Base-by-base conservation (phyloP, 345 rosid genomes). In the Citrus inodora region DNA sequence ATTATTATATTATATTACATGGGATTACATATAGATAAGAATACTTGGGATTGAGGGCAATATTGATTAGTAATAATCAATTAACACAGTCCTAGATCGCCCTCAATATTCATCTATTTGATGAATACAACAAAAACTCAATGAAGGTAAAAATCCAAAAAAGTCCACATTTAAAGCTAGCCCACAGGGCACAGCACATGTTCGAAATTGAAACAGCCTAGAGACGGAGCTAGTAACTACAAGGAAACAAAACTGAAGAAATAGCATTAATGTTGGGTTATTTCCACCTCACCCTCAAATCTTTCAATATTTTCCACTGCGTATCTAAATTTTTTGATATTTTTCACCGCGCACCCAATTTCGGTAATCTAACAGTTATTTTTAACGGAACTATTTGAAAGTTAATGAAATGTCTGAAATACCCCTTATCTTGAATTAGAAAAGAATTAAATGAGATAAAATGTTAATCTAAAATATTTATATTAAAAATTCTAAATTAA, bases 241-340 rank as follows among this genome's bases (percentile, higher is more conserved):
- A 10, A 10, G 4, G 13, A 10, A 3, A 10, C 48, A 10, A 42
- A 10, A 42, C 4, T 10, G 48, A 42, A 10, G 48, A 42, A 9
- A 42, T 3, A 42, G 48, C 48, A 10, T 42, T 42, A 42, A 42
- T 40, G 33, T 9, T 38, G 33, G 33, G 33, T 32, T 32, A 32
- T 32, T 32, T 32, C 33, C 4, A 32, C 33, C 33, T 30, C 3
- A 32, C 33, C 33, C 33, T 0, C 0, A 32, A 32, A 32, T 32
- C 4, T 32, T 32, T 32, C 4, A 32, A 32, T 0, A 3, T 32
- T 32, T 32, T 32, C 0, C 4, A 32, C 4, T 0, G 4, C 33
- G 0, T 3, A 32, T 0, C 0, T 0, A 32, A 32, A 32, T 0
- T 32, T 32, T 32, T 32, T 0, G 0, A 32, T 0, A 32, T 32